Conservation (phyloP, 305 asterid species). For the Rubia tinctorum region DNA sequence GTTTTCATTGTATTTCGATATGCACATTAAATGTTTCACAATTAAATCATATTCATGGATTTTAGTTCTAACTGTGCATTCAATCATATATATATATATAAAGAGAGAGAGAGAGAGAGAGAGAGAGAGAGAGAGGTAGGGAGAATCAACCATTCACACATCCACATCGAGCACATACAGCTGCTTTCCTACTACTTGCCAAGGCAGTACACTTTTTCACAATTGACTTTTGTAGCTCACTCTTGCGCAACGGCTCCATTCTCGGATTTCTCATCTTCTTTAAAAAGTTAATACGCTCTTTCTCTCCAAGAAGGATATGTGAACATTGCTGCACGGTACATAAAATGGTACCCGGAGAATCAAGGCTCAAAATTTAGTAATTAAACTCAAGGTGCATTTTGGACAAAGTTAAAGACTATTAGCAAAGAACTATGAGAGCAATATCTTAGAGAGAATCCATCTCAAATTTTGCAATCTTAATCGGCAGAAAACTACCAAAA, state of each 20-base stretch:
- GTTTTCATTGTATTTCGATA: background rate
- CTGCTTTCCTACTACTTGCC: slow-evolving; percentile 46
- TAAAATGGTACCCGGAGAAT: slow-evolving; percentile 17
- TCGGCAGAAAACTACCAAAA: background rate
- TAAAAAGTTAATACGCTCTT: slow-evolving; percentile 39
- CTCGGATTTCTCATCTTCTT: slow-evolving; percentile 72
- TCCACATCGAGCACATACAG: slow-evolving; percentile 72
- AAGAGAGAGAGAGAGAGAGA: no score
- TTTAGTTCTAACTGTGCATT: background rate
- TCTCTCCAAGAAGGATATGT: slow-evolving; percentile 60
- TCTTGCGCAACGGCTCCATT: slow-evolving; percentile 62
- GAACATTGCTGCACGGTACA: slow-evolving; percentile 57
- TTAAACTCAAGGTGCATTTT: slow-evolving; percentile 3
- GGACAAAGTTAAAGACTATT: background rate
- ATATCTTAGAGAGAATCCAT: background rate
- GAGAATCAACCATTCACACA: slow-evolving; percentile 61
- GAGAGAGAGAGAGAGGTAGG: background rate
- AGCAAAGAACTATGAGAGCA: background rate
- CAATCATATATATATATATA: no score
- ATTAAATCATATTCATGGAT: background rate
- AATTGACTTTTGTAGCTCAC: slow-evolving; percentile 40
- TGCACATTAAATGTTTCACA: background rate
- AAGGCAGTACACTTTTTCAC: slow-evolving; percentile 65
- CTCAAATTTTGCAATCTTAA: background rate
- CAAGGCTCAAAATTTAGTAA: background rate